Conservation (phyloP, 352 stramenopile species). For the Globisporangium canariense region DNA sequence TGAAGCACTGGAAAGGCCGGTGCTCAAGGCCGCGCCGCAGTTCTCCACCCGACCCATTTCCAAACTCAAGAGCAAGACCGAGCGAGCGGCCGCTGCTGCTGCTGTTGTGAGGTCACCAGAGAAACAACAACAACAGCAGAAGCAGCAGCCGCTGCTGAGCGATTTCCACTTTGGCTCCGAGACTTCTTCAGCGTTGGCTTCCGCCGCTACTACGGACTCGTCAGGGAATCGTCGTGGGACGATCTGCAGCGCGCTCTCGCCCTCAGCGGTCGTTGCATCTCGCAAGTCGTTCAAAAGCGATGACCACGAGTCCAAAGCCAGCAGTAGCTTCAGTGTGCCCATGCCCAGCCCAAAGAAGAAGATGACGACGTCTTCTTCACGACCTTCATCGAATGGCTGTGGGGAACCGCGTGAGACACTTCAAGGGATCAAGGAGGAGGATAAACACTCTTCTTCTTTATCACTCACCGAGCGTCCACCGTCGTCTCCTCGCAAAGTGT, state of each 20-base stretch:
- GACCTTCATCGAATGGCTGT: background rate
- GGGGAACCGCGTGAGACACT: slow-evolving; percentile 23
- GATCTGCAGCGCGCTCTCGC: slow-evolving; percentile 9
- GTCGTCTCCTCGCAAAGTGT: slow-evolving; percentile 21
- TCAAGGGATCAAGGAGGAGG: slow-evolving; percentile 44
- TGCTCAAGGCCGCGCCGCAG: slow-evolving; percentile 7
- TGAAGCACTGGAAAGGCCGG: background rate
- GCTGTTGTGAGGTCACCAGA: background rate
- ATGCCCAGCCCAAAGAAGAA: slow-evolving; percentile 19
- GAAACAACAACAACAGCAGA: background rate
- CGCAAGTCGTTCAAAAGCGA: slow-evolving; percentile 28
- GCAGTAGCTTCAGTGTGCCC: slow-evolving; percentile 16
- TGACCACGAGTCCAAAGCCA: background rate
- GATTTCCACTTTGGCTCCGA: slow-evolving; percentile 40
- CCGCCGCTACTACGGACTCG: slow-evolving; percentile 2
- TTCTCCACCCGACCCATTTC: slow-evolving; percentile 7
- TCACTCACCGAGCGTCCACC: slow-evolving; percentile 1
- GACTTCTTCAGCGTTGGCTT: background rate
- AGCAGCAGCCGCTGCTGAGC: slow-evolving; percentile 26
- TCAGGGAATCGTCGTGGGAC: slow-evolving; percentile 24
- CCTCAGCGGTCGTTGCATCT: background rate
- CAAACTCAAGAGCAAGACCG: slow-evolving; percentile 10
- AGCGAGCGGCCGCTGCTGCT: background rate
- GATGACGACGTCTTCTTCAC: background rate
- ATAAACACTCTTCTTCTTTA: slow-evolving; percentile 10